Evolutionary conservation across 2,329 filamentous ascomycete genomes (phyloP), one percentile per base, ranked within the genome.

Genomic region (Aureobasidium pullulans): DNA sequence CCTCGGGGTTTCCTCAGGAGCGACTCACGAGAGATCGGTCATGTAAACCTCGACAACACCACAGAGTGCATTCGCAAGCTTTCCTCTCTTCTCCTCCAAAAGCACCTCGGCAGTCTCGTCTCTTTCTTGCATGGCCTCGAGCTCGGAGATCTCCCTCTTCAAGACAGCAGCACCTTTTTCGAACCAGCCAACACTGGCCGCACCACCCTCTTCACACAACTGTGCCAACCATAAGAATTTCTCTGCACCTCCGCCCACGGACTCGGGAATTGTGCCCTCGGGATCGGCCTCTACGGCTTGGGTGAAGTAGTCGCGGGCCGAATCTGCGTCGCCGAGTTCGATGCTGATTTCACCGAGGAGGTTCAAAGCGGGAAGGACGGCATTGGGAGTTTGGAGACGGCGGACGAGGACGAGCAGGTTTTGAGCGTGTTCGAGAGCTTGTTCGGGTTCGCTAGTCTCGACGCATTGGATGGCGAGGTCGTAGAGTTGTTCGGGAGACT

Each of bases 11-110:
- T 9, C 2, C 10, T 6, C 15, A 13, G 7, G 29, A 57, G 28
- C 9, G 16, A 75, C 76, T 72, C 83, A 94, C 68, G 89, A 94
- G 67, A 97, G 77, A 76, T 99, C 94, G 10, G 94, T 99, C 94
- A 99, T 99, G 79, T 96, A 99, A 52, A 99, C 90, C 76, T 99
- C 94, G 6, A 90, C 86, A 62, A 97, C 90, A 31, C 89, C 90
- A 74, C 95, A 99, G 37, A 99, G 81, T n/a, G 92, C 90, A 66
- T 90, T 90, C 2, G 91, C 90, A 37, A 97, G 80, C 74, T 94
- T 94, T 64, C 81, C 79, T 71, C 87, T 87, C 78, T 90, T 89
- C 73, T 91, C 89, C 31, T 86, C 81, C 28, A 76, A 62, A 28
- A 70, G 65, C 54, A 72, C 61, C 60, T 70, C 67, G 11, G 67